These are phyloP conservation scores for Geotrichum australiense DNA, from an alignment of 1,139 yeast species.

Conservation along the genomic window DNA sequence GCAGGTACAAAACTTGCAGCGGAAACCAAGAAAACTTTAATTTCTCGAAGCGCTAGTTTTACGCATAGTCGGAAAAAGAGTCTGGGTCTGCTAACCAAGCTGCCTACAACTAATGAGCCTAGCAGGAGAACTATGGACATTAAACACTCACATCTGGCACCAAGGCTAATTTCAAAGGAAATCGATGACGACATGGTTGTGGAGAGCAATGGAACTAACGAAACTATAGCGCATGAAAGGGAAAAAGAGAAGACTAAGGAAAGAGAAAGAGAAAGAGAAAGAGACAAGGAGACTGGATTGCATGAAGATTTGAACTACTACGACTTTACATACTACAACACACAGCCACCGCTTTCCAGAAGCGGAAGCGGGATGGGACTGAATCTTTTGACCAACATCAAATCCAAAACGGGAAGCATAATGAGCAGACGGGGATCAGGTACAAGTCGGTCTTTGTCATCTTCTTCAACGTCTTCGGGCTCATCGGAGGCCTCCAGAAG, in stretches of 20 bases:
- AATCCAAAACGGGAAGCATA: not conserved
- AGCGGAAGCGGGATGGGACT: constrained; percentile 2
- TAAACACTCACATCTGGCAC: constrained; percentile 67
- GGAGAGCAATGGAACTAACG: too few species aligned
- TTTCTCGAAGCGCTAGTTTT: constrained; percentile 5
- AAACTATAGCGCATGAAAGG: too few species aligned
- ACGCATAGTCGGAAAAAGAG: constrained; percentile 3
- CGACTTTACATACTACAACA: constrained; percentile 1
- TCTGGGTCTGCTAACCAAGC: constrained; percentile 31
- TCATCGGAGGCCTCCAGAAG: constrained; percentile 3
- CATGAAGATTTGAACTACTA: not conserved
- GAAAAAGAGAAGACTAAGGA: too few species aligned
- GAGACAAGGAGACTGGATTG: too few species aligned
- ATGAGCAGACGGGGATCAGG: not conserved
- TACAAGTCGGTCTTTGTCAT: not conserved
- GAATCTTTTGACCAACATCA: not conserved
- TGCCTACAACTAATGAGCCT: constrained; percentile 37
- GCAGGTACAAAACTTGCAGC: constrained; percentile 1
- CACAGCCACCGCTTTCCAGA: not conserved
- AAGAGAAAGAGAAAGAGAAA: too few species aligned
- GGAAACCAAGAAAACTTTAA: not conserved
- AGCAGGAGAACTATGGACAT: constrained; percentile 41
- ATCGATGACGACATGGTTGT: constrained; percentile 47
- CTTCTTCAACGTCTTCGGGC: constrained; percentile 8
- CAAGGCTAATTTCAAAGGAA: constrained; percentile 71